Evolutionary conservation across 805 yeast species (phyloP).

Genomic region (Starmerella kuoi): DNA sequence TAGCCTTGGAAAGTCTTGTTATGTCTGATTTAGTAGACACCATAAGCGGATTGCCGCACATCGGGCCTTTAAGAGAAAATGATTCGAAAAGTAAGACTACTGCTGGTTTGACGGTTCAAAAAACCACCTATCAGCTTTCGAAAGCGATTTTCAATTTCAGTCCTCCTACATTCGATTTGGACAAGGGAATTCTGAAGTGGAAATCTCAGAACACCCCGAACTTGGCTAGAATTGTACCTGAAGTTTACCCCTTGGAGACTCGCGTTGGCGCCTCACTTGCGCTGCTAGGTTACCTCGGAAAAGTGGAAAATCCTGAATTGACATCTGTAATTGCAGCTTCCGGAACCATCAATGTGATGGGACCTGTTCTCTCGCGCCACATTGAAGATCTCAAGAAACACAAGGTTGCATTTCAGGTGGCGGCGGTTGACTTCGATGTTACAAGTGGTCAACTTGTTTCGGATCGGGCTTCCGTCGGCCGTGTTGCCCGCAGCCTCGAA

Average conservation of each 20-base stretch:
- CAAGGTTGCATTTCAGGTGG: constrained; percentile 47
- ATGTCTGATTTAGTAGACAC: constrained; percentile 3
- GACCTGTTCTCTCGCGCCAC: constrained; percentile 36
- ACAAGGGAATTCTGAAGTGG: constrained; percentile 53
- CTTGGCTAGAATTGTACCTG: constrained; percentile 47
- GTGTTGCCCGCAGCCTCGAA: constrained; percentile 49
- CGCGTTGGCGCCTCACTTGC: constrained; percentile 77
- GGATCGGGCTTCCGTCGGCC: constrained; percentile 51
- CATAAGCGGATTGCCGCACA: constrained; percentile 12
- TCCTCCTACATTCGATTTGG: constrained; percentile 50
- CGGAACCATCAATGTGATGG: constrained; percentile 54
- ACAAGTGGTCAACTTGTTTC: constrained; percentile 41
- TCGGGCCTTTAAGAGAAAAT: constrained; percentile 6
- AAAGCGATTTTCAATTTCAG: constrained; percentile 44
- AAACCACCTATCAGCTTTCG: constrained; percentile 28
- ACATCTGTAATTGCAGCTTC: constrained; percentile 50
- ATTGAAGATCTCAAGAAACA: background rate
- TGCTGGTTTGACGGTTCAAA: constrained; percentile 24
- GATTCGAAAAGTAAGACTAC: constrained; percentile 12
- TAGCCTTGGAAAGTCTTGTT: too few species aligned
- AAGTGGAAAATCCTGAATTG: constrained; percentile 1
- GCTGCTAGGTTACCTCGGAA: constrained; percentile 50
- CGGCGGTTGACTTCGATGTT: constrained; percentile 62
- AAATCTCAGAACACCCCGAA: constrained; percentile 36
- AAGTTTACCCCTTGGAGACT: constrained; percentile 45